A percentile compares a stretch with the other conserved stretches of the same genome.
phyloP scores from a whole-genome alignment of 1,284 basidiomycete genomes.

The Blastosporella zonata region DNA sequence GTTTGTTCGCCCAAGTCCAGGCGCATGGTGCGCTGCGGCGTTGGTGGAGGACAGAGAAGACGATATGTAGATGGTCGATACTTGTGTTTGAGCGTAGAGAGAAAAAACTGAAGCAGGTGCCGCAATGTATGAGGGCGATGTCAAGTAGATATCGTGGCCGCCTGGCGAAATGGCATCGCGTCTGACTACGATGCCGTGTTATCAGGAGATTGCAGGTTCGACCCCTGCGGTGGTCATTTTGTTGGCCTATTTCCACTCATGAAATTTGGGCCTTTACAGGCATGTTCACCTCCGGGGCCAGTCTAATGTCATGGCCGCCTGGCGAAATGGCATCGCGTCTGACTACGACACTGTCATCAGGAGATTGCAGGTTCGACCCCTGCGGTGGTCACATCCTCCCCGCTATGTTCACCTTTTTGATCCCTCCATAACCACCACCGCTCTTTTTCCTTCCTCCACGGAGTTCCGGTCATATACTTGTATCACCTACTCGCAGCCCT shows the following conservation, averaged over 20 bases:
- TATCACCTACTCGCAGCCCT: no score
- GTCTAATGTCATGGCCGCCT: neutral
- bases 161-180: constrained; percentile 79
- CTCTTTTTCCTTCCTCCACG: no score
- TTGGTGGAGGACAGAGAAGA: neutral
- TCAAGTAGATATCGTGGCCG: constrained; percentile 39
- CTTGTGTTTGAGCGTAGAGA: neutral
- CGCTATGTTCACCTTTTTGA: no score
- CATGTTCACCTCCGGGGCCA: neutral
- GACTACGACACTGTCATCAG: neutral
- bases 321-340: constrained; percentile 1
- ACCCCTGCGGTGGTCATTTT: constrained; percentile 35
- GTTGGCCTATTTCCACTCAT: neutral
- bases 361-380: constrained; percentile 3
- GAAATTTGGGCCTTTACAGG: neutral
- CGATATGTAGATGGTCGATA: no score
- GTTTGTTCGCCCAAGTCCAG: neutral
- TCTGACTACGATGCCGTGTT: constrained; percentile 58
- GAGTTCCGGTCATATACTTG: no score
- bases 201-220: constrained; percentile 73
- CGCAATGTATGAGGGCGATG: neutral
- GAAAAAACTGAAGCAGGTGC: neutral
- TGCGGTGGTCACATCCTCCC: neutral
- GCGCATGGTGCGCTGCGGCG: neutral
- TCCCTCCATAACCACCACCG: no score